Base-by-base conservation (phyloP, 2,329 filamentous ascomycete genomes). In the Cladorrhinum sp. region DNA sequence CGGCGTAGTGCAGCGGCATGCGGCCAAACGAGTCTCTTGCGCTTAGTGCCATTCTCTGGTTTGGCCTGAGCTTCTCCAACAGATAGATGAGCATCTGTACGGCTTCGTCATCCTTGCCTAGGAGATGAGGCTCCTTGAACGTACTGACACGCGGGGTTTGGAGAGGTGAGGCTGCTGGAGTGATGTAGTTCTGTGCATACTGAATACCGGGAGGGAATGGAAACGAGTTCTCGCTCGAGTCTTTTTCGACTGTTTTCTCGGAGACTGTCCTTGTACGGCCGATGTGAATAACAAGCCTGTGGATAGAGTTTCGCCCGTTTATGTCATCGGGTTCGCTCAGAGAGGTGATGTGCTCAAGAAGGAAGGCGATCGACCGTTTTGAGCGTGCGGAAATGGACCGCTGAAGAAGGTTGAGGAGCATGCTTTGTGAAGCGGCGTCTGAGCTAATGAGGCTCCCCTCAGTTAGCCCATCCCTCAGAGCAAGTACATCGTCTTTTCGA, bases 291-390 rank as follows among this genome's bases (percentile, higher is more conserved):
- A 99, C 89, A 2, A 98, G 80, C 8, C 95, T 88, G 73, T 99
- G 95, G 53, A 99, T 85, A 72, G 92, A 95, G 72, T 97, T 99
- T 12, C 95, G 88, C 68, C 89, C 88, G 75, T 98, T 96, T 71
- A 99, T 92, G 70, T 98, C 95, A 67, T 96, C 91, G 2, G 90
- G 85, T 70, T 96, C 93, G 54, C 96, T 87, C 2, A 98, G 81
- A 1, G 84, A 87, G 50, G 86, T 82, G 55, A 95, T 81, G 48
- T 86, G 82, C 10, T 79, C 76, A 2, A 99, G 74, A 1, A 98
- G 81, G 60, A 83, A 83, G n/a, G 83, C 77, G 54, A 97, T 89
- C 69, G 86, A 92, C 23, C 79, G 75, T 68, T 83, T 88, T 0
- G 90, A 85, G 55, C 85, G 85, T 60, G 83, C 83, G 2, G 89